Percentiles rank a stretch among this genome's conserved stretches.
These are phyloP conservation scores for Aspergillus biplanus DNA, from an alignment of 495 filamentous ascomycete species.

Conservation along the genomic window DNA sequence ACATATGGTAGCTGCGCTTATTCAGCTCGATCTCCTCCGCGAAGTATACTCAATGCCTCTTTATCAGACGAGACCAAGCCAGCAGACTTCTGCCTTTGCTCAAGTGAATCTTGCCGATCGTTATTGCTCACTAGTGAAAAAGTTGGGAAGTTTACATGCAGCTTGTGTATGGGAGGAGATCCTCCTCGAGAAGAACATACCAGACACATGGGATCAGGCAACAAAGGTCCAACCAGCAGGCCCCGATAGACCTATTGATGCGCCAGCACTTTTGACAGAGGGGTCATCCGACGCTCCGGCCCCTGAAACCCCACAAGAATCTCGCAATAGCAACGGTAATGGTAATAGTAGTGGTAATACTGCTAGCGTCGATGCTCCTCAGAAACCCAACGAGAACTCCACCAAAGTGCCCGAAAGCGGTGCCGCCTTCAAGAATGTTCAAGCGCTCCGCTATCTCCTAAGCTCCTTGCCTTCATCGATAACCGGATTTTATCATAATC, in stretches of 20 bases:
- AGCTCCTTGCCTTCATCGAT: constrained; percentile 72
- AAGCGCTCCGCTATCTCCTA: constrained; percentile 73
- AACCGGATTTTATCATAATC: constrained; percentile 73
- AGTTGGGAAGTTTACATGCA: constrained; percentile 75
- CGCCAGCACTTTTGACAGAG: constrained; percentile 35
- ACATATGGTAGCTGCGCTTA: constrained; percentile 73
- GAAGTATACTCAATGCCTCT: constrained; percentile 68
- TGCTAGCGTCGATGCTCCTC: constrained; percentile 29
- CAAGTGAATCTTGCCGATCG: constrained; percentile 80
- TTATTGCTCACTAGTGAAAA: constrained; percentile 67
- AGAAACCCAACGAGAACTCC: constrained; percentile 42
- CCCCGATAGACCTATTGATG: constrained; percentile 46
- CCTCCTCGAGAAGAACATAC: constrained; percentile 66
- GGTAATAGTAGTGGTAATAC: constrained; percentile 27
- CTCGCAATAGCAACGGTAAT: constrained; percentile 24
- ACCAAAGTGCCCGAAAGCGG: constrained; percentile 49
- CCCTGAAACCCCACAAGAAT: constrained; percentile 25
- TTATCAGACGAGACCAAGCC: constrained; percentile 62
- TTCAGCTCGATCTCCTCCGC: constrained; percentile 70
- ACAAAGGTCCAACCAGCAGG: constrained; percentile 56
- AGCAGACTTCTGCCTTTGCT: constrained; percentile 59
- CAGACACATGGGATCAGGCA: constrained; percentile 67
- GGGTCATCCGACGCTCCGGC: constrained; percentile 19
- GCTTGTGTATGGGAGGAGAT: constrained; percentile 85
- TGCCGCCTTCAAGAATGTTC: constrained; percentile 75